Conservation (phyloP, 306 rosid genomes). For the Pyrus communis region DNA sequence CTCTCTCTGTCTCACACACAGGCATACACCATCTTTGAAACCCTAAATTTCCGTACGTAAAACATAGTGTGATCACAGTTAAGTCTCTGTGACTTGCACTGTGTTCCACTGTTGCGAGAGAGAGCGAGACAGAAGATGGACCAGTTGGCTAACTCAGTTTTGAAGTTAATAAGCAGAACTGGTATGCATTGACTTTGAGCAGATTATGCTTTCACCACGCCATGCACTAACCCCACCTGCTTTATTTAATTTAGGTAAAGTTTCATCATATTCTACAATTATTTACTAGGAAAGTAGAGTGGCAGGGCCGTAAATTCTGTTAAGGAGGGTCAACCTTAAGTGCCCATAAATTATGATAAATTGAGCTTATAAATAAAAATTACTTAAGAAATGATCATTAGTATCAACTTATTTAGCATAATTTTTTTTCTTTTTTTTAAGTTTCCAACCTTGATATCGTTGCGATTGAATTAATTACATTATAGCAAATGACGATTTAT, state of each 20-base stretch:
- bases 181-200: not conserved
- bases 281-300: slow-evolving; percentile 10
- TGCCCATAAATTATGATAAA: no score
- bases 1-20: not conserved
- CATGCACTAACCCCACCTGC: slow-evolving; percentile 9
- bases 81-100: slow-evolving; percentile 6
- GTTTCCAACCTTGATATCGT: no score
- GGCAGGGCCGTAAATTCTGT: no score
- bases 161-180: not conserved
- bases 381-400: no score
- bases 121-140: not conserved
- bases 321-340: no score
- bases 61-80: not conserved
- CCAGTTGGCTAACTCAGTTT: not conserved
- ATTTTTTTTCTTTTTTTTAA: no score
- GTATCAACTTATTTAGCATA: no score
- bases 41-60: slow-evolving; percentile 6
- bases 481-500: no score
- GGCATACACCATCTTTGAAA: not conserved
- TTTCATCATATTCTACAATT: not conserved
- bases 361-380: no score
- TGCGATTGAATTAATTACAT: no score
- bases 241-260: slow-evolving; percentile 8
- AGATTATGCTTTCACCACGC: not conserved
- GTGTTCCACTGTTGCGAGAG: slow-evolving; percentile 19